phyloP scores from a whole-genome alignment of 2,329 filamentous ascomycete genomes.

The Fusarium globosum region DNA sequence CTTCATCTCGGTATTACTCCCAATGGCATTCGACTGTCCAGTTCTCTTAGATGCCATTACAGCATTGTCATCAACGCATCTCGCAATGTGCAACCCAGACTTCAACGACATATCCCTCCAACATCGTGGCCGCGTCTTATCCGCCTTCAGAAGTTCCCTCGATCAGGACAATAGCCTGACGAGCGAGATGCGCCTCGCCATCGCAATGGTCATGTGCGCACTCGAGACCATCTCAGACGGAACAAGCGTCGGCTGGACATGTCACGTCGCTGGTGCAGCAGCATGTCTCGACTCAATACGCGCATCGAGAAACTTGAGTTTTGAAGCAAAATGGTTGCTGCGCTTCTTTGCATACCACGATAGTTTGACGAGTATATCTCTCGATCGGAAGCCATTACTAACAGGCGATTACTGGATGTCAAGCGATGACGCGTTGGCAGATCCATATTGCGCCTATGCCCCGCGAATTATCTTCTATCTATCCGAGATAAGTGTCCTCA shows the following conservation, averaged over 20 bases:
- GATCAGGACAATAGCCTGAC: rapidly evolving
- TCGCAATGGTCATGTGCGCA: neutral
- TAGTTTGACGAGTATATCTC: neutral
- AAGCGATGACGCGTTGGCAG: neutral
- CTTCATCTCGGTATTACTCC: rapidly evolving
- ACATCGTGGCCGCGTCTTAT: neutral
- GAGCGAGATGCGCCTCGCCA: neutral
- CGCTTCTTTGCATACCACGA: neutral
- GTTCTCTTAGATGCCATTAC: neutral
- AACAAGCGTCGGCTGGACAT: neutral
- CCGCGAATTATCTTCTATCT: neutral
- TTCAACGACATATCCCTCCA: neutral
- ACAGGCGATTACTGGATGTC: neutral
- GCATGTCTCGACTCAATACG: neutral
- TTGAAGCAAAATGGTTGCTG: neutral
- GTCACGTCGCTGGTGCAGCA: neutral
- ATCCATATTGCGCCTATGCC: neutral
- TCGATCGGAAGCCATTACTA: neutral
- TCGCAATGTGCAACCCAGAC: neutral
- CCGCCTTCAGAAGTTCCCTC: rapidly evolving
- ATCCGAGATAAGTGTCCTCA: neutral
- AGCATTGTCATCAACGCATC: neutral
- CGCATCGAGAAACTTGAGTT: neutral
- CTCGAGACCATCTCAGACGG: neutral
- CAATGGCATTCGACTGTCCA: neutral